phyloP scores from a whole-genome alignment of 2,329 filamentous ascomycete genomes.

The Davidsoniella neocaledoniae region DNA sequence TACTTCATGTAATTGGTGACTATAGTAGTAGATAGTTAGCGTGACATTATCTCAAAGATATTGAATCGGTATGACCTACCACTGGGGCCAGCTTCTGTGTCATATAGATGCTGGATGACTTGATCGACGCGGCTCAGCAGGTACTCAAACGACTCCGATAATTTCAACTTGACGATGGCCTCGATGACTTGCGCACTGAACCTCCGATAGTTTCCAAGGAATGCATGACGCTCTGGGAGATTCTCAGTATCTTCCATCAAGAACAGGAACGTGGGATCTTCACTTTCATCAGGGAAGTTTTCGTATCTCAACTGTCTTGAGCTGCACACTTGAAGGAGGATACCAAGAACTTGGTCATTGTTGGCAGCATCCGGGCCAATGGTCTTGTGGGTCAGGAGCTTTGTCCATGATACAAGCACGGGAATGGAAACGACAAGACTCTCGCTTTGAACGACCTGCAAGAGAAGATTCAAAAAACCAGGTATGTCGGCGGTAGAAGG shows the following conservation, averaged over 20 bases:
- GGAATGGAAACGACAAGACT: slow-evolving; percentile 91
- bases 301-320: slow-evolving; percentile 77
- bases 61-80: slow-evolving; percentile 26
- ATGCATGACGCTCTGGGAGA: slow-evolving; percentile 80
- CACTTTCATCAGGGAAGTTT: slow-evolving; percentile 62
- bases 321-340: slow-evolving; percentile 68
- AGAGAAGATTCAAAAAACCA: slow-evolving; percentile 63
- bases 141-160: slow-evolving; percentile 72
- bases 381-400: slow-evolving; percentile 55
- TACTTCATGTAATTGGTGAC: slow-evolving; percentile 48
- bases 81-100: slow-evolving; percentile 48
- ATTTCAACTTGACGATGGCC: slow-evolving; percentile 62
- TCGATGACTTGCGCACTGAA: slow-evolving; percentile 84
- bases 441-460: slow-evolving; percentile 63
- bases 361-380: slow-evolving; percentile 47
- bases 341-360: slow-evolving; percentile 46
- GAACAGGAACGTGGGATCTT: slow-evolving; percentile 65
- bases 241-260: slow-evolving; percentile 91
- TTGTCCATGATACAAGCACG: slow-evolving; percentile 77
- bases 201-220: slow-evolving; percentile 84
- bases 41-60: neutral
- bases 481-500: slow-evolving; percentile 48
- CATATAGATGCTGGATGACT: slow-evolving; percentile 60
- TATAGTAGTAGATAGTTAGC: slow-evolving; percentile 14
- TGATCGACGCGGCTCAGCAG: slow-evolving; percentile 67